Evolutionary conservation across 1,139 yeast genomes (phyloP), one percentile per base, ranked within the genome.

Genomic region (Candida buenavistaensis): DNA sequence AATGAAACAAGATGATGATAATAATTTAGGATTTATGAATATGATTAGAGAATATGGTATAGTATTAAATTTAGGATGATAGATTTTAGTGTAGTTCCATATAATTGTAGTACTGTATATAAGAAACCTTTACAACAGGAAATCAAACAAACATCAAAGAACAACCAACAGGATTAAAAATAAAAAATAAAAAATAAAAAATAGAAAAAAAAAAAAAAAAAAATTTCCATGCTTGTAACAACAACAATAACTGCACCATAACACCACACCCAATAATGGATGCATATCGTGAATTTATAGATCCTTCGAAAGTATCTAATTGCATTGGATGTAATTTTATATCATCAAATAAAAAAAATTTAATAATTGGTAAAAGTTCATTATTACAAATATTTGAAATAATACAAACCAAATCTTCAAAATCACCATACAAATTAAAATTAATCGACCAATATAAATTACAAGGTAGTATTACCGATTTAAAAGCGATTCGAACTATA

Each of bases 281-380:
- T 52, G 83, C 86, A 12, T 87, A 83, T 59, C 80, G 82, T 46
- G 92, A 86, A 57, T 71, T 89, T 50, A 71, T 87, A 32, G 86
- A 81, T 46, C 96, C 97, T 3, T 71, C 95, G 2, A 73, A 81
- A 46, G 89, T 88, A 24, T 59, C 82, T 10, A 79, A 77, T 44
- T 72, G 86, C 34, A 49, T 82, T 19, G 68, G 79, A 4, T 80
- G 90, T 43, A 64, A 79, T 46, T 82, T 89, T 52, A 77, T 82
- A 2, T 66, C 76, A 2, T 52, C 75, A 2, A 57, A 56, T 0
- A 52, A 57, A 29, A 70, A 68, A 46, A 83, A 83, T 46, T 63
- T 89, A 46, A 61, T 87, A 12, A 76, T 86, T 9, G 87, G 84
- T 6, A 82, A 83, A 45, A 85, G 94, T 8, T 75, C 83, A 7